Evolutionary conservation across 441 rosid genomes (phyloP), one percentile per base, ranked within the genome.

Genomic region (Pelargonium fulgidum): DNA sequence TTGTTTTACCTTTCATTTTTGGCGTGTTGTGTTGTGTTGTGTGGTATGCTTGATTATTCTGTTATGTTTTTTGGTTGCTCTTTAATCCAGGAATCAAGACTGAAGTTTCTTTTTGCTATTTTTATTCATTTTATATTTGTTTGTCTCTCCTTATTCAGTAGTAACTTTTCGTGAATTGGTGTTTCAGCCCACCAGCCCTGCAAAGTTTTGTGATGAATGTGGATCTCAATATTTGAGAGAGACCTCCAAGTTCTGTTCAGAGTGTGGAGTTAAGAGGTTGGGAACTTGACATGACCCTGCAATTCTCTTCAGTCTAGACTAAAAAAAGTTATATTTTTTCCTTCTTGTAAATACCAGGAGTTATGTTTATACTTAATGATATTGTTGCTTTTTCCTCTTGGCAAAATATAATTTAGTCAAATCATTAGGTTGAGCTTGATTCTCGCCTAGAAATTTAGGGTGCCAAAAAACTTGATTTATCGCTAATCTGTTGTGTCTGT

Each of bases 211-310:
- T 58, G 94, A 93, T 76, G 95, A 88, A 81, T 91, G 99, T 73
- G 97, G 99, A 8, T 83, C 91, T 45, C 86, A 83, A 44, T 93
- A 91, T 73, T 16, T 86, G 58, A 87, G 97, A 83, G 98, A 93
- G 67, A 87, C 92, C 50, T 93, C 97, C 42, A 91, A 93, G 72
- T 93, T 88, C 82, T 90, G 98, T 81, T 91, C 93, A 0, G 96
- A 91, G 78, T 93, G 98, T 64, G 98, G 98, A 12, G 69, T 83
- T 39, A 93, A 93, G 84, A 85, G 98, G 76, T 73, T 88, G 73
- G 97, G 97, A 73, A 81, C 78, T 3, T 89, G 85, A 84, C 17
- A 47, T 10, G 41, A 62, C 7, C 20, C 3, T 36, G 17, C 29
- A 68, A 33, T 16, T 17, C 48, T 33, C 64, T 56, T 8, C 24